Evolutionary conservation across 805 yeast species (phyloP), one percentile per base, ranked within the genome.

Genomic region (Kodamaea kakaduensis): DNA sequence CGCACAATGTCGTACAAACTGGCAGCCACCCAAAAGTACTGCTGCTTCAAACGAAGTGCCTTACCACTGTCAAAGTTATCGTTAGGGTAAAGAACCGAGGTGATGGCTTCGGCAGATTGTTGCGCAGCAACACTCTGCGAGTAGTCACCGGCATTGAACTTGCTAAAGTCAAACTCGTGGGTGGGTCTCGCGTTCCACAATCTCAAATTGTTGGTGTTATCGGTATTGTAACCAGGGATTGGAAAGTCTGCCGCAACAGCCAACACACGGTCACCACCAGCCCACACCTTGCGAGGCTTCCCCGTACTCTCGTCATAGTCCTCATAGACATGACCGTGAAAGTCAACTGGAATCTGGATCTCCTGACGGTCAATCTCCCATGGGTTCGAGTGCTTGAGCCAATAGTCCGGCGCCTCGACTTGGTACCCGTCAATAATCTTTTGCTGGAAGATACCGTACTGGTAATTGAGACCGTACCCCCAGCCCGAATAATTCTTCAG

Each of bases 1-100:
- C 97, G 81, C 27, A 88, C 77, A 48, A 88, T 88, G 59, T 88
- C 97, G 51, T 84, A 87, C 48, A 89, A 72, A 10, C 96, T 85
- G 21, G 97, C 96, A 34, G 95, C 81, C 35, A 89, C 96, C 97
- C 97, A 88, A 65, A 88, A 89, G 63, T 87, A 89, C 63, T 88
- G 97, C 67, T 88, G 97, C 62, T 89, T 89, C 60, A 88, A 75
- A 57, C 97, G 78, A 54, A 88, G 72, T 58, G 86, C 95, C 62
- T 89, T 88, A 51, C 97, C 97, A 46, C 78, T 75, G 53, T 84
- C 83, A 58, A 88, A 89, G 61, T 88, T 89, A 59, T 88, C 97
- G 62, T 88, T 88, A 45, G 97, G 97, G 61, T 88, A 88, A 54
- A 88, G 68, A 12, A 88, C 96, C 5, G 96, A 86, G 23, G 96